Evolutionary conservation across 2,329 filamentous ascomycete species (phyloP).

Genomic region (Geosmithia putterillii): DNA sequence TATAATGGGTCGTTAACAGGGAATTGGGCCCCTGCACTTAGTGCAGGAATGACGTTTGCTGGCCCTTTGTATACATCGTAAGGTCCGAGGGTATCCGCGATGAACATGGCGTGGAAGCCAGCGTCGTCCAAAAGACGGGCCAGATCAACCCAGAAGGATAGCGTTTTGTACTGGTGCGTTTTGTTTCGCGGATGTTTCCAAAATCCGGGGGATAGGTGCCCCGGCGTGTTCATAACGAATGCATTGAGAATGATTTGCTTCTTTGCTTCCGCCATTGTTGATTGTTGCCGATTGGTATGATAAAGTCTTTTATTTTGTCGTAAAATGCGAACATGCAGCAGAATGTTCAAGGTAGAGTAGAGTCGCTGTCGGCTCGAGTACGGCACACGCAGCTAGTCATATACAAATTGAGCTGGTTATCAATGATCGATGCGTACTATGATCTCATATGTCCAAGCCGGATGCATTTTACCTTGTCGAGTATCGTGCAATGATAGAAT

Average conservation of each 20-base stretch:
- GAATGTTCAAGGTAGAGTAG: too few species aligned
- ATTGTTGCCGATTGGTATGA: too few species aligned
- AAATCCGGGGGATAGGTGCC: constrained; percentile 32
- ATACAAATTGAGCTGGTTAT: too few species aligned
- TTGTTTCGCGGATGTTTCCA: constrained; percentile 53
- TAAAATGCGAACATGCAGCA: too few species aligned
- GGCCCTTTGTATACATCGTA: constrained; percentile 59
- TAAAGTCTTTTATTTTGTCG: too few species aligned
- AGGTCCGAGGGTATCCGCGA: constrained; percentile 54
- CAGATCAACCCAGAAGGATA: constrained; percentile 48
- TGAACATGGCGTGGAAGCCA: constrained; percentile 55
- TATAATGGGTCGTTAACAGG: constrained; percentile 58
- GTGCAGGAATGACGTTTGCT: constrained; percentile 37
- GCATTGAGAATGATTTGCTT: constrained; percentile 29
- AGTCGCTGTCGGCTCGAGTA: too few species aligned
- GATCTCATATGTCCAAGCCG: too few species aligned
- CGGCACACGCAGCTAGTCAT: too few species aligned
- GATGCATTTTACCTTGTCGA: too few species aligned
- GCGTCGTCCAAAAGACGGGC: constrained; percentile 47
- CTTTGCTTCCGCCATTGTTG: constrained; percentile 10
- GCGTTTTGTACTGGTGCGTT: constrained; percentile 47
- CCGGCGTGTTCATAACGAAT: constrained; percentile 27
- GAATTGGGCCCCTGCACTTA: constrained; percentile 55
- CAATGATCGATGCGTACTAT: too few species aligned
- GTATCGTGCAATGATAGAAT: neutral